These are phyloP conservation scores for Flaveria brownii DNA, from an alignment of 129 eudicot species.

Conservation along the genomic window DNA sequence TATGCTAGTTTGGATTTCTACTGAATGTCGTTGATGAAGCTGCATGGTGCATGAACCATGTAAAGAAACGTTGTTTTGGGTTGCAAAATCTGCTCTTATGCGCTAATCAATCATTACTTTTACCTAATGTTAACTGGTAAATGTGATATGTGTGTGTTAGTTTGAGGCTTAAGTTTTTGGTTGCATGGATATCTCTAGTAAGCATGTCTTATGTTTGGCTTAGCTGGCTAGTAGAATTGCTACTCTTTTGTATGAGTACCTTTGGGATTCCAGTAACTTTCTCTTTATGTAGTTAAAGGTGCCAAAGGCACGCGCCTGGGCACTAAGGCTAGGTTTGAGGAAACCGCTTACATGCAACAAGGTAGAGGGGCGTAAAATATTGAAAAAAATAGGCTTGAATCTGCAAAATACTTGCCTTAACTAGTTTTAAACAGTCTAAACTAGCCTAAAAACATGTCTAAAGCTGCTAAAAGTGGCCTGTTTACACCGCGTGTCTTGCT, in stretches of 20 bases:
- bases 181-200: background rate
- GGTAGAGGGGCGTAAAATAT: no score
- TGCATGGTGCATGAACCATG: background rate
- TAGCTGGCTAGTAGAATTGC: background rate
- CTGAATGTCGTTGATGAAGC: background rate
- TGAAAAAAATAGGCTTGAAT: no score
- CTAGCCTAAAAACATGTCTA: no score
- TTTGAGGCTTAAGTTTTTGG: conserved; percentile 19
- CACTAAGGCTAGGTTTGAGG: no score
- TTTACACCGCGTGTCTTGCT: no score
- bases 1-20: background rate
- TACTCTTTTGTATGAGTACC: background rate
- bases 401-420: no score
- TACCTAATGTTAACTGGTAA: background rate
- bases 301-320: no score
- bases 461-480: no score
- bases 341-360: no score
- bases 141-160: conserved; percentile 6
- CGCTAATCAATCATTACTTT: background rate
- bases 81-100: conserved; percentile 6
- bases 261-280: background rate
- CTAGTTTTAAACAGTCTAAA: no score
- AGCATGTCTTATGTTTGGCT: background rate
- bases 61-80: background rate
- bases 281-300: no score